Conservation (phyloP, 2,329 filamentous ascomycete species). For the Diaporthe helianthi region DNA sequence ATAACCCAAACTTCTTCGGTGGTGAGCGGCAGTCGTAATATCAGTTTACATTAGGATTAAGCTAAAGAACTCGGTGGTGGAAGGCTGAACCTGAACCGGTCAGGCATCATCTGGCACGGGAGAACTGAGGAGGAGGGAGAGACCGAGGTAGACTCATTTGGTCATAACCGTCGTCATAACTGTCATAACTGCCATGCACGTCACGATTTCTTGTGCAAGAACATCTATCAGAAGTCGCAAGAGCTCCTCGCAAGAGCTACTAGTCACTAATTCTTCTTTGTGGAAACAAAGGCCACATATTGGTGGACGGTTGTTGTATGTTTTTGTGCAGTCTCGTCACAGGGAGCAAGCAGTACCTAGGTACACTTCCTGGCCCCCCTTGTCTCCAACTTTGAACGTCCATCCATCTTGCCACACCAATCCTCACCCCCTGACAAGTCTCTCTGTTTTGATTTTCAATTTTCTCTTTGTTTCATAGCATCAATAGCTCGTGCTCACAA, state of each 20-base stretch:
- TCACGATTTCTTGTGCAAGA: background rate
- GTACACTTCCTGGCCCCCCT: background rate
- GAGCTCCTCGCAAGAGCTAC: background rate
- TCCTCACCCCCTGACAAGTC: background rate
- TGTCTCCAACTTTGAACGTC: background rate
- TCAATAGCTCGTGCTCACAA: background rate
- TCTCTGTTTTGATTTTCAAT: background rate
- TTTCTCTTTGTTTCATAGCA: background rate
- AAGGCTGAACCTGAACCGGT: conserved; percentile 4
- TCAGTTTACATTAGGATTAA: conserved; percentile 23
- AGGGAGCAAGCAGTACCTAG: too few species aligned
- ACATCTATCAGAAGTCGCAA: background rate
- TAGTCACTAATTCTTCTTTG: background rate
- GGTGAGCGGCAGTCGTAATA: conserved; percentile 30
- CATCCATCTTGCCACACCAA: background rate
- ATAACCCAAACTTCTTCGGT: conserved; percentile 27
- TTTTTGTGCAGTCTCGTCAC: background rate
- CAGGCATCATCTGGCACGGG: background rate
- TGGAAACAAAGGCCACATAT: background rate
- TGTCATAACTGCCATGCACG: background rate
- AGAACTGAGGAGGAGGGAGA: conserved; percentile 3
- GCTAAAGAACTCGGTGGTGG: background rate
- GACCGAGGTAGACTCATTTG: conserved; percentile 1
- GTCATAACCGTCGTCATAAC: conserved; percentile 3
- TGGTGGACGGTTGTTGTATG: background rate